Conservation (phyloP, 2,329 filamentous ascomycete genomes). For the Calonectria pauciramosa region DNA sequence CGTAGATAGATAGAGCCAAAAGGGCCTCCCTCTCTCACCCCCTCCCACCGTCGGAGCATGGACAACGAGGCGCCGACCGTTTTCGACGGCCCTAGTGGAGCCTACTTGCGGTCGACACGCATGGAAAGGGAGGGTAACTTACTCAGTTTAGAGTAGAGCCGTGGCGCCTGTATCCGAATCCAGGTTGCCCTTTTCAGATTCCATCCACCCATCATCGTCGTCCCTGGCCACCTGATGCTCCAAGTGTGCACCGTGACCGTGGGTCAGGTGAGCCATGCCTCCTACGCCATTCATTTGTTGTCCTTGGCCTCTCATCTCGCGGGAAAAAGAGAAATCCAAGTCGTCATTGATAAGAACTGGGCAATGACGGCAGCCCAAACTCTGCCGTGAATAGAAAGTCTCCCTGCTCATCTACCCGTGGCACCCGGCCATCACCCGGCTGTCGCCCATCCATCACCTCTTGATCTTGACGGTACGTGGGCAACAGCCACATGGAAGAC, state of each 20-base stretch:
- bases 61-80: constrained; percentile 22
- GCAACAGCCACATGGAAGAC: background rate
- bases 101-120: background rate
- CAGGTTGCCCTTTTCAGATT: background rate
- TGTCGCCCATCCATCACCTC: background rate
- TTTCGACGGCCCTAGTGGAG: background rate
- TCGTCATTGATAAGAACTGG: constrained; percentile 3
- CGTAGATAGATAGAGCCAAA: background rate
- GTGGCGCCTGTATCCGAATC: constrained; percentile 30
- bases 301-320: constrained; percentile 29
- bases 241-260: constrained; percentile 40
- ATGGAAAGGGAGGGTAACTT: constrained; percentile 10
- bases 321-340: background rate
- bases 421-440: background rate
- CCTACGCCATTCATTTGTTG: constrained; percentile 41
- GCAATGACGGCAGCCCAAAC: background rate
- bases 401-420: constrained; percentile 1
- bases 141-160: constrained; percentile 1
- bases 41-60: background rate
- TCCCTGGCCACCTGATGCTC: constrained; percentile 44
- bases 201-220: constrained; percentile 19
- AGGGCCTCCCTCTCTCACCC: no score
- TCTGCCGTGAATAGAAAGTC: background rate
- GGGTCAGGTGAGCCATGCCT: constrained; percentile 49
- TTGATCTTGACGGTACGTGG: background rate